Conservation (phyloP, 371 early-diverging fungal species). For the Mucor circinelloides region DNA sequence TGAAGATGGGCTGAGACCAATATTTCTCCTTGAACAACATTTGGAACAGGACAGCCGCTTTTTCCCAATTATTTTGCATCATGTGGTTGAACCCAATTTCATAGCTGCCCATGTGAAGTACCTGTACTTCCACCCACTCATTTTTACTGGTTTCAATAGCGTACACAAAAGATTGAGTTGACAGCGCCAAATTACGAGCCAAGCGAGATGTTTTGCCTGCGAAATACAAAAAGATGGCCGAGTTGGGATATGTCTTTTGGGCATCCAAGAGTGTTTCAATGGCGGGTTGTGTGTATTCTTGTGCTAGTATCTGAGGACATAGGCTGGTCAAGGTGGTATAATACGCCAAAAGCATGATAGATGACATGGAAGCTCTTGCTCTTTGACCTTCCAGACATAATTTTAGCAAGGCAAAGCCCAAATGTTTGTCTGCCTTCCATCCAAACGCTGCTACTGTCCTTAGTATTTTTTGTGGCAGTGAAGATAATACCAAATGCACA, state of each 20-base stretch:
- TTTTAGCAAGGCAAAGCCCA: constrained; percentile 60
- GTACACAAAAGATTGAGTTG: constrained; percentile 45
- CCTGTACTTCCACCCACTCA: constrained; percentile 44
- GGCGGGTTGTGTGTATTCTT: constrained; percentile 43
- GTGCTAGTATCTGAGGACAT: constrained; percentile 42
- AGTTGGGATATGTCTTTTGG: constrained; percentile 50
- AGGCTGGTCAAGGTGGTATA: constrained; percentile 34
- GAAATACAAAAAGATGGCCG: constrained; percentile 61
- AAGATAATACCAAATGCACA: constrained; percentile 59
- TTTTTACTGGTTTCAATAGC: constrained; percentile 40
- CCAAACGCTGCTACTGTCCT: constrained; percentile 54
- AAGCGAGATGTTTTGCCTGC: constrained; percentile 55
- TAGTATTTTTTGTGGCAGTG: constrained; percentile 59
- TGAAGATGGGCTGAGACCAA: constrained; percentile 51
- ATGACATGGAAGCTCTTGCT: constrained; percentile 58
- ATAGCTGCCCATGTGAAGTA: constrained; percentile 46
- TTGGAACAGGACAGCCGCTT: constrained; percentile 41
- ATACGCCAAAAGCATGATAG: constrained; percentile 52
- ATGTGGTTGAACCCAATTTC: constrained; percentile 58
- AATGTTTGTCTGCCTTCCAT: constrained; percentile 58
- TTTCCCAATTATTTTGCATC: constrained; percentile 53
- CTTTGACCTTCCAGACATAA: constrained; percentile 50
- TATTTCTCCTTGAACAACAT: constrained; percentile 39
- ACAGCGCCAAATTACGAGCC: constrained; percentile 31
- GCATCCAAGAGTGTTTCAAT: constrained; percentile 58